A percentile compares a stretch with the other conserved stretches of the same genome.
These are phyloP conservation scores for Aureobasidium sp. DNA, from an alignment of 2,329 filamentous ascomycete genomes.

Conservation along the genomic window DNA sequence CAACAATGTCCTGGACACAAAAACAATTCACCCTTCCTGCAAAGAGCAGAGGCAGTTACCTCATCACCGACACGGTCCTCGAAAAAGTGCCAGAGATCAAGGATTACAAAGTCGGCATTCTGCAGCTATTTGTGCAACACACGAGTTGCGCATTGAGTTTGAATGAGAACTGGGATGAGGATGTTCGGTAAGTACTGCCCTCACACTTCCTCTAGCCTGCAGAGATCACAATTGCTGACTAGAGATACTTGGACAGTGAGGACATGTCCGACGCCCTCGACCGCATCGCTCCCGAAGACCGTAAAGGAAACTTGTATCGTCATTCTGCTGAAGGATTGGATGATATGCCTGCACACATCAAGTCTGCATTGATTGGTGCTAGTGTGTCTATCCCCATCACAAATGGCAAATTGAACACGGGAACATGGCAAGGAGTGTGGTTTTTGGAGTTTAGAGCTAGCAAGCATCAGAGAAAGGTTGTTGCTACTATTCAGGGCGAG, in stretches of 20 bases:
- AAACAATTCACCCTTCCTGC: slow-evolving; percentile 76
- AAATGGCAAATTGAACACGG: slow-evolving; percentile 67
- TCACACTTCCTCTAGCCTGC: not conserved
- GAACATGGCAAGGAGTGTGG: slow-evolving; percentile 87
- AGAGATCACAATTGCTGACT: too few species aligned
- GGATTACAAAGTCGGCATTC: slow-evolving; percentile 74
- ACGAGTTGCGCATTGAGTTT: slow-evolving; percentile 84
- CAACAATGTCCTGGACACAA: slow-evolving; percentile 63
- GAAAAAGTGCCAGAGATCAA: slow-evolving; percentile 70
- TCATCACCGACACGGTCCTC: slow-evolving; percentile 72
- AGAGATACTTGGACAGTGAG: slow-evolving; percentile 27
- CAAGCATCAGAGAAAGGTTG: slow-evolving; percentile 72
- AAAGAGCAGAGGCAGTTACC: slow-evolving; percentile 74
- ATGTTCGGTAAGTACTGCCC: slow-evolving; percentile 54
- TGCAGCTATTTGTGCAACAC: slow-evolving; percentile 92
- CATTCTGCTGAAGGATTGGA: slow-evolving; percentile 82
- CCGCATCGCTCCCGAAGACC: slow-evolving; percentile 77
- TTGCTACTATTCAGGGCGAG: slow-evolving; percentile 93
- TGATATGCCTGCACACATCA: slow-evolving; percentile 98
- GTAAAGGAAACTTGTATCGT: slow-evolving; percentile 60
- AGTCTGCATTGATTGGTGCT: slow-evolving; percentile 80
- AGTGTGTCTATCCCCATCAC: slow-evolving; percentile 87
- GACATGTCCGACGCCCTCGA: slow-evolving; percentile 96
- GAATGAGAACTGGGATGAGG: slow-evolving; percentile 84
- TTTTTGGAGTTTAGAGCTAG: slow-evolving; percentile 79